Percentiles rank a stretch among this genome's conserved stretches.
These are phyloP conservation scores for Mycena sanguinolenta DNA, from an alignment of 768 basidiomycete species.

Conservation along the genomic window DNA sequence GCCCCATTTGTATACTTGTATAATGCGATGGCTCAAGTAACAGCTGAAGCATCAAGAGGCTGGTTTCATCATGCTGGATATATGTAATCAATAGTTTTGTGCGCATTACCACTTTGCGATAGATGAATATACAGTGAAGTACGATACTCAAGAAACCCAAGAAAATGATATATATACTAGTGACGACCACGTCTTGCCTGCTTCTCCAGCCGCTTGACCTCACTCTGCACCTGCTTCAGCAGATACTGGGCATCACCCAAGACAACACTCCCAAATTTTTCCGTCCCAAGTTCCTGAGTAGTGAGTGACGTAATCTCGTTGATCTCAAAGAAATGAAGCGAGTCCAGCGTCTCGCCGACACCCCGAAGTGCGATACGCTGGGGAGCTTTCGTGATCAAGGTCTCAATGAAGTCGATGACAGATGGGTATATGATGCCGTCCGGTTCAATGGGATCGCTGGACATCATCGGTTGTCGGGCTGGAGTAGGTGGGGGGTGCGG, in stretches of 20 bases:
- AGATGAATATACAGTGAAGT: neutral
- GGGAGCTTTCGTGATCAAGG: neutral
- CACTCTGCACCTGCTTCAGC: neutral
- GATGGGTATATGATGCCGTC: conserved; percentile 8
- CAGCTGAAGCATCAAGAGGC: conserved; percentile 12
- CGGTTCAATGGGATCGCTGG: conserved; percentile 2
- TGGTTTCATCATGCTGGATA: conserved; percentile 32
- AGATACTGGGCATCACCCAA: no score
- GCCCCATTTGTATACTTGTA: conserved; percentile 24
- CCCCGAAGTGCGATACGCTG: neutral
- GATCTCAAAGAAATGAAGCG: conserved; percentile 18
- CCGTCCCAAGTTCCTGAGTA: neutral
- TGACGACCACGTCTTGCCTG: neutral
- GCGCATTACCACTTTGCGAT: neutral
- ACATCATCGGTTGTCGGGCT: neutral
- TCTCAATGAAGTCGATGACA: conserved; percentile 9
- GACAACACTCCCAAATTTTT: conserved; percentile 3
- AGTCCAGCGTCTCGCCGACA: neutral
- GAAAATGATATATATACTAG: neutral
- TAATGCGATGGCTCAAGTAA: conserved; percentile 1
- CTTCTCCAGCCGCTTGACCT: conserved; percentile 17
- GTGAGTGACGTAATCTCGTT: conserved; percentile 10
- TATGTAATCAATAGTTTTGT: neutral
- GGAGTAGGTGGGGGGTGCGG: neutral
- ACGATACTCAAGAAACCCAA: neutral